Conservation (phyloP, 352 stramenopile genomes). For the Elongisporangium anandrum region DNA sequence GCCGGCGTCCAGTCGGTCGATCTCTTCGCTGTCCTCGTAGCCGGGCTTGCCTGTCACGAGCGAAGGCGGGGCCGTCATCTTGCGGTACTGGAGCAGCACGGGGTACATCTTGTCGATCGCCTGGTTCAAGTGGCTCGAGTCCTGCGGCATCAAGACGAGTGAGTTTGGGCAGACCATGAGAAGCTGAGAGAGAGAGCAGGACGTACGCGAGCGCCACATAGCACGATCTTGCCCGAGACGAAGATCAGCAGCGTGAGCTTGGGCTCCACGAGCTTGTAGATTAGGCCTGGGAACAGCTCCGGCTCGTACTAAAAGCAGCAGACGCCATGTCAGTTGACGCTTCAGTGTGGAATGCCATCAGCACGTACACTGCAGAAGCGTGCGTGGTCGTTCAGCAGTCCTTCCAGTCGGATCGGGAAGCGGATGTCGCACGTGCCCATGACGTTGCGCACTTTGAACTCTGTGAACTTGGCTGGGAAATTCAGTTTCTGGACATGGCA, state of each 20-base stretch:
- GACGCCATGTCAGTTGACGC: background rate
- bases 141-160: conserved; percentile 10
- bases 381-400: conserved; percentile 94
- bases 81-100: conserved; percentile 59
- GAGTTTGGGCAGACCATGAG: too few relatives aligned
- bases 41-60: conserved; percentile 64
- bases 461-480: conserved; percentile 78
- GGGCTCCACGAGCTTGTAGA: conserved; percentile 96
- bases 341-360: background rate
- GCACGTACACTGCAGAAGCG: conserved; percentile 90
- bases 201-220: conserved; percentile 96
- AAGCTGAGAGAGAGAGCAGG: conserved; percentile 14
- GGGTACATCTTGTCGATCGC: conserved; percentile 72
- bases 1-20: conserved; percentile 58
- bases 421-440: conserved; percentile 97
- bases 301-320: conserved; percentile 90
- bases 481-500: conserved; percentile 92
- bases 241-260: conserved; percentile 99
- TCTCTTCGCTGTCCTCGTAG: conserved; percentile 61
- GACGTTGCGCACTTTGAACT: conserved; percentile 97
- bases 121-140: conserved; percentile 51
- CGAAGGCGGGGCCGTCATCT: conserved; percentile 71
- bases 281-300: conserved; percentile 99
- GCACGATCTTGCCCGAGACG: conserved; percentile 98
- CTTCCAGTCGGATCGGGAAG: conserved; percentile 98